Evolutionary conservation across 2,329 filamentous ascomycete genomes (phyloP).

Genomic region (Blastomyces parvus): DNA sequence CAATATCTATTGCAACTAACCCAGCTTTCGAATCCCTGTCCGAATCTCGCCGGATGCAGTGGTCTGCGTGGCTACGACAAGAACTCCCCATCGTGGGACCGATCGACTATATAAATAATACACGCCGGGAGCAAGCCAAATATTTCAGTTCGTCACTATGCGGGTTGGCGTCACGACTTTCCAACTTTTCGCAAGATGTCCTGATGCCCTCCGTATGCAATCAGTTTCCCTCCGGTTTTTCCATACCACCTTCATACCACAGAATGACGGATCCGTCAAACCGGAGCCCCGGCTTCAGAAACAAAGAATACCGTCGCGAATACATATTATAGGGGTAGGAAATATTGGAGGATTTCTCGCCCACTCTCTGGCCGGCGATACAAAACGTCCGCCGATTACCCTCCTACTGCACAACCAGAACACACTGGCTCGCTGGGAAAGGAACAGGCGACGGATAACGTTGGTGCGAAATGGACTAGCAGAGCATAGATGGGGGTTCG

Average conservation of each 20-base stretch:
- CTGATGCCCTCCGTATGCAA: background rate
- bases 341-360: conserved; percentile 75
- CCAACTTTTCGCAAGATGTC: conserved; percentile 1
- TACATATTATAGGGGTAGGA: conserved; percentile 71
- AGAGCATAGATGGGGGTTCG: conserved; percentile 36
- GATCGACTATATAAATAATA: background rate
- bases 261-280: background rate
- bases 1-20: background rate
- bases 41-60: background rate
- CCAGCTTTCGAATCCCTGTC: background rate
- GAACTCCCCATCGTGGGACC: background rate
- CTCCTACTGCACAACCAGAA: conserved; percentile 59
- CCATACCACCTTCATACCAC: background rate
- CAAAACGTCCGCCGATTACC: conserved; percentile 61
- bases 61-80: background rate
- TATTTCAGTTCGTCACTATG: background rate
- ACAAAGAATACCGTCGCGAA: conserved; percentile 29
- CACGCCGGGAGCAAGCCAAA: background rate
- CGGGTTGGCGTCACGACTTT: background rate
- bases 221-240: background rate
- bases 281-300: background rate
- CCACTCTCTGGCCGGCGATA: conserved; percentile 54
- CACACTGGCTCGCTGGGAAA: conserved; percentile 28
- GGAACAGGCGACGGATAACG: conserved; percentile 24
- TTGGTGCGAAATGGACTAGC: conserved; percentile 33